Conservation (phyloP, 768 basidiomycete species). For the Rhodocollybia butyracea region DNA sequence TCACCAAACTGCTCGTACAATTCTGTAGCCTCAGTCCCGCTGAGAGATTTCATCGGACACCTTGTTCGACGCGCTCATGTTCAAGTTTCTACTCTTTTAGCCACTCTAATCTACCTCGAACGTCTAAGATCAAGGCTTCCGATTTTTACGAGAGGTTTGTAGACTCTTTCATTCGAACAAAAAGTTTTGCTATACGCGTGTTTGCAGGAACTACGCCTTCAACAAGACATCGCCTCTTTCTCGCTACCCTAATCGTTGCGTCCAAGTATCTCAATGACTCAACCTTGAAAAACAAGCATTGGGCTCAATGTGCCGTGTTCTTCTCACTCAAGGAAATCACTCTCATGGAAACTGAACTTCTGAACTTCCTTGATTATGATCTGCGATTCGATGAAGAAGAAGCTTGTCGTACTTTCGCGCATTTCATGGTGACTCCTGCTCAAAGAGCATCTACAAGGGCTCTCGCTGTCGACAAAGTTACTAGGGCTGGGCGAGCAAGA, state of each 20-base stretch:
- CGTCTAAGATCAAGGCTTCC: conserved; percentile 80
- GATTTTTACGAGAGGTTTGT: conserved; percentile 77
- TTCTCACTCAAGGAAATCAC: conserved; percentile 84
- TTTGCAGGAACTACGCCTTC: conserved; percentile 75
- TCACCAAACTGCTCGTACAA: conserved; percentile 64
- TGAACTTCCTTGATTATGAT: conserved; percentile 89
- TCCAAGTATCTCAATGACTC: conserved; percentile 97
- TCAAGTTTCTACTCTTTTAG: conserved; percentile 85
- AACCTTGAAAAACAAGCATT: conserved; percentile 94
- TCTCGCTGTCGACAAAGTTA: conserved; percentile 51
- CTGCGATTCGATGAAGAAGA: conserved; percentile 87
- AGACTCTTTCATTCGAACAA: neutral
- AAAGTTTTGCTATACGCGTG: conserved; percentile 10
- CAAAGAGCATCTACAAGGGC: conserved; percentile 42
- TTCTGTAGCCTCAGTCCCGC: conserved; percentile 46
- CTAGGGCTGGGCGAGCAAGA: conserved; percentile 51
- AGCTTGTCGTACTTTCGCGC: conserved; percentile 65
- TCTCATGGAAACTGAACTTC: conserved; percentile 95
- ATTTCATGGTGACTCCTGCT: conserved; percentile 50
- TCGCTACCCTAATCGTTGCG: conserved; percentile 92
- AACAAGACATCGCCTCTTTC: conserved; percentile 92
- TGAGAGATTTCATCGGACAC: conserved; percentile 82
- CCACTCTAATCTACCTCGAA: conserved; percentile 90
- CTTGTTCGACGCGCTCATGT: conserved; percentile 83
- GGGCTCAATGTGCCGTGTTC: conserved; percentile 74